Conservation (phyloP, 2,329 filamentous ascomycete species). For the Fusarium burgessii region DNA sequence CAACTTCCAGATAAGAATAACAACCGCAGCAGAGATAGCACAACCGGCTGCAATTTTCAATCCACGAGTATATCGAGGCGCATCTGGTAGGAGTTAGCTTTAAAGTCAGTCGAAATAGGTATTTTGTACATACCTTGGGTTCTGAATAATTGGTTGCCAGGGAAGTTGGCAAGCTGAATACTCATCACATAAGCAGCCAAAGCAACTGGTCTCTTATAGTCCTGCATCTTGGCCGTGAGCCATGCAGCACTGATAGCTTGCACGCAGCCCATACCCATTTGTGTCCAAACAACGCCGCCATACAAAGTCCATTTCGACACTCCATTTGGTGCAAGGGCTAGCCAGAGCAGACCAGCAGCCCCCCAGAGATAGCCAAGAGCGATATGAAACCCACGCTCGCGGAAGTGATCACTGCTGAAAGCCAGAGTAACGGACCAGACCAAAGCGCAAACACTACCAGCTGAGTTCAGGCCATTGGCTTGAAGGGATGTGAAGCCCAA, state of each 20-base stretch:
- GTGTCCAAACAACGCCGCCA: conserved; percentile 48
- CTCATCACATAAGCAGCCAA: conserved; percentile 50
- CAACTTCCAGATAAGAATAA: conserved; percentile 48
- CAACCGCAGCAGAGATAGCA: conserved; percentile 41
- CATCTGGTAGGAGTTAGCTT: conserved; percentile 26
- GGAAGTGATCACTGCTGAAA: conserved; percentile 46
- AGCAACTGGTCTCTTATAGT: conserved; percentile 46
- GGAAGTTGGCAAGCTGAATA: conserved; percentile 49
- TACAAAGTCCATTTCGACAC: conserved; percentile 47
- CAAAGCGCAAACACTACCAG: conserved; percentile 45
- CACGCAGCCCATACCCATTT: conserved; percentile 50
- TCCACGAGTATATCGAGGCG: conserved; percentile 44
- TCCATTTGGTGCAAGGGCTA: conserved; percentile 41
- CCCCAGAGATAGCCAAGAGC: conserved; percentile 45
- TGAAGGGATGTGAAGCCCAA: conserved; percentile 45
- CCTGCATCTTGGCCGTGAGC: conserved; percentile 48
- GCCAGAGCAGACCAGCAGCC: conserved; percentile 45
- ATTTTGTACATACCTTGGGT: conserved; percentile 31
- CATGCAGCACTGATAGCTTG: conserved; percentile 50
- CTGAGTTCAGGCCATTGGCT: conserved; percentile 48
- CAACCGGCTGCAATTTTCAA: conserved; percentile 45
- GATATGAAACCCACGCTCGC: conserved; percentile 48
- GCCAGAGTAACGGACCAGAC: conserved; percentile 45
- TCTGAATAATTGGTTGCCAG: conserved; percentile 48
- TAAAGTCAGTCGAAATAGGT: background rate